Conservation (phyloP, 2,329 filamentous ascomycete species). For the Botryosphaeria dothidea region DNA sequence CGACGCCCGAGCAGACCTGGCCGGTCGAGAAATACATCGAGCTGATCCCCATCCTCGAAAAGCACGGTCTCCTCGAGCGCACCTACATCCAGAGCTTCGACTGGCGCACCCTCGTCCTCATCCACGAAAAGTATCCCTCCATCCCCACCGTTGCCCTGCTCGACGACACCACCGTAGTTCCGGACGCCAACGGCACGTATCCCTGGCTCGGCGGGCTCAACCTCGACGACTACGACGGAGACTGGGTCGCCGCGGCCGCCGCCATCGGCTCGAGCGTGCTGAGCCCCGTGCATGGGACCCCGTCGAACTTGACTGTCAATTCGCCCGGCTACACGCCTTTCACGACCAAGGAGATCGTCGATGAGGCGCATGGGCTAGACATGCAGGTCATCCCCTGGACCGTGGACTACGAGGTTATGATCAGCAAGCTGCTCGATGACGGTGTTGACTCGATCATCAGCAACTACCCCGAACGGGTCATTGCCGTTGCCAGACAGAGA, state of each 20-base stretch:
- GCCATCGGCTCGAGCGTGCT: slow-evolving; percentile 23
- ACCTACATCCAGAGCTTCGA: slow-evolving; percentile 28
- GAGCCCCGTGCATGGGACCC: slow-evolving; percentile 23
- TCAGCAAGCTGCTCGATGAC: slow-evolving; percentile 25
- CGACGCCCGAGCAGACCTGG: slow-evolving; percentile 24
- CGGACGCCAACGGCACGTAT: slow-evolving; percentile 22
- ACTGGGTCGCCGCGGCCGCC: slow-evolving; percentile 27
- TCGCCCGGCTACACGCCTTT: slow-evolving; percentile 26
- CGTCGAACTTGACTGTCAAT: slow-evolving; percentile 22
- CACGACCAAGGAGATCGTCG: slow-evolving; percentile 23
- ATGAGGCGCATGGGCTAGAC: slow-evolving; percentile 26
- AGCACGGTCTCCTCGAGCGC: slow-evolving; percentile 22
- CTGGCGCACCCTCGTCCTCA: slow-evolving; percentile 26
- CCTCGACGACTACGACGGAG: slow-evolving; percentile 25
- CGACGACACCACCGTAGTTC: slow-evolving; percentile 22
- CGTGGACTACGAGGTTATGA: slow-evolving; percentile 27
- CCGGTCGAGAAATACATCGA: slow-evolving; percentile 25
- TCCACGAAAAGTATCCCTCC: slow-evolving; percentile 25
- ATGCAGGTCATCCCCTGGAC: slow-evolving; percentile 29
- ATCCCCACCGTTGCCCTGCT: slow-evolving; percentile 25
- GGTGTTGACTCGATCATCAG: slow-evolving; percentile 24
- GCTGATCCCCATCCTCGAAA: slow-evolving; percentile 24
- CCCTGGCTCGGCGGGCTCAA: slow-evolving; percentile 29
- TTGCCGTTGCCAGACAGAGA: slow-evolving; percentile 16
- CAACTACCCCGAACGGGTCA: slow-evolving; percentile 27